Base-by-base conservation (phyloP, 2,329 filamentous ascomycete genomes). In the Penicillium decumbens region DNA sequence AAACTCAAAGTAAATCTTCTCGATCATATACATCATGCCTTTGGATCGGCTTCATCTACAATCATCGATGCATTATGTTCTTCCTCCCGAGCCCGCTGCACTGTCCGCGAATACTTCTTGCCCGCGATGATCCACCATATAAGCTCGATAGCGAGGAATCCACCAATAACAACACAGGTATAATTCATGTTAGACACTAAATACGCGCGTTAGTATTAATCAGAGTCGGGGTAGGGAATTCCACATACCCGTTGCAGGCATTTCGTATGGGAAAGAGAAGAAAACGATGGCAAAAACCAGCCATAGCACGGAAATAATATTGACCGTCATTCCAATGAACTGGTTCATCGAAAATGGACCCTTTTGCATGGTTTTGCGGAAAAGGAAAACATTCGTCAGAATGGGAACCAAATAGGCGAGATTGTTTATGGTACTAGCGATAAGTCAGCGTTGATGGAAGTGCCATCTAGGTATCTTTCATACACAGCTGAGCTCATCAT, bases 11-110 rank as follows among this genome's bases (percentile, higher is more conserved):
- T 8, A 13, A 5, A 24, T 13, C 24, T 13, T 3, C 9, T 7
- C 3, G 20, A 20, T 6, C 2, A 6, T 25, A 10, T 7, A 7
- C 10, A 18, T 43, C 28, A 43, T 9, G 24, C 4, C 18, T 43
- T 43, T 13, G 15, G 27, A 12, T 23, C 33, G 25, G 28, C 35
- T 33, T 30, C 25, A 41, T 47, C 41, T n/a, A 56, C 53, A 45
- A 57, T 43, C 41, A 58, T 42, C n/a, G 51, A 41, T 18, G 48
- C 51, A 39, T 53, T 52, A 15, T 51, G 25, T 15, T 95, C 68
- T 76, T 95, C 53, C 88, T 95, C 70, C 39, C 50, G 57, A 7
- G 59, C 62, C 43, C 69, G 67, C 20, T 65, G 61, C 56, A 75
- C 72, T 32, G 60, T 66, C 45, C 64, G 60, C 4, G 69, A 70